These are phyloP conservation scores for Mycena alexandri DNA, from an alignment of 768 basidiomycete species.

Conservation along the genomic window DNA sequence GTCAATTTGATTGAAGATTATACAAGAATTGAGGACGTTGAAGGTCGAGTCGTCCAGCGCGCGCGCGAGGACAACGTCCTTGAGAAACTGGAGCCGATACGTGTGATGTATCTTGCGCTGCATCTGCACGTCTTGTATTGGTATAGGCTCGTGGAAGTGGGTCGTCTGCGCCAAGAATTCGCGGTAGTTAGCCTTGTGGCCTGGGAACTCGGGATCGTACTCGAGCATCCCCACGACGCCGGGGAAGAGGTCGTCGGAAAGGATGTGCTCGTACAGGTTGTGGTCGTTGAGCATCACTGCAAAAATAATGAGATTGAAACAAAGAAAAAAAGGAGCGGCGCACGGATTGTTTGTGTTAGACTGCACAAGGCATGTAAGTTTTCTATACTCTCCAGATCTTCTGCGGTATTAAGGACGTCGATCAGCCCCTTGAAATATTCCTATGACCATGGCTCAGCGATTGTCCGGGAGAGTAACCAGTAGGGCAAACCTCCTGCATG, in stretches of 20 bases:
- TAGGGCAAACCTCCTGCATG: conserved; percentile 76
- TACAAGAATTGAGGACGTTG: conserved; percentile 95
- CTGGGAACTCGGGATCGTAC: conserved; percentile 98
- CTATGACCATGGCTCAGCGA: conserved; percentile 53
- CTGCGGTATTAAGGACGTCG: conserved; percentile 87
- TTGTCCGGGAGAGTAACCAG: conserved; percentile 18
- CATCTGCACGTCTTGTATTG: conserved; percentile 79
- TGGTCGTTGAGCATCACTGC: conserved; percentile 96
- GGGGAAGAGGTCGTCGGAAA: conserved; percentile 92
- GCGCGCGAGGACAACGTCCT: conserved; percentile 97
- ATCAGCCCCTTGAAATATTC: conserved; percentile 91
- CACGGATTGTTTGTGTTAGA: conserved; percentile 95
- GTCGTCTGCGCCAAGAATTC: conserved; percentile 88
- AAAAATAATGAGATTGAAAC: conserved; percentile 36
- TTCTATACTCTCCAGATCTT: conserved; percentile 92
- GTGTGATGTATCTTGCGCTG: conserved; percentile 96
- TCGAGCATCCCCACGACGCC: conserved; percentile 97
- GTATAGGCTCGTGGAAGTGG: conserved; percentile 91
- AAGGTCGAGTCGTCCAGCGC: conserved; percentile 96
- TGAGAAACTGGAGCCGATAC: conserved; percentile 96
- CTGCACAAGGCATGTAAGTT: conserved; percentile 92
- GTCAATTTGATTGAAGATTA: conserved; percentile 99
- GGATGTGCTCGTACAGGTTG: conserved; percentile 92
- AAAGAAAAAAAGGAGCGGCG: conserved; percentile 43
- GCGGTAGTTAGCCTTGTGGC: conserved; percentile 97